phyloP scores from a whole-genome alignment of 108 stramenopile genomes.

The Licmophora abbreviata region DNA sequence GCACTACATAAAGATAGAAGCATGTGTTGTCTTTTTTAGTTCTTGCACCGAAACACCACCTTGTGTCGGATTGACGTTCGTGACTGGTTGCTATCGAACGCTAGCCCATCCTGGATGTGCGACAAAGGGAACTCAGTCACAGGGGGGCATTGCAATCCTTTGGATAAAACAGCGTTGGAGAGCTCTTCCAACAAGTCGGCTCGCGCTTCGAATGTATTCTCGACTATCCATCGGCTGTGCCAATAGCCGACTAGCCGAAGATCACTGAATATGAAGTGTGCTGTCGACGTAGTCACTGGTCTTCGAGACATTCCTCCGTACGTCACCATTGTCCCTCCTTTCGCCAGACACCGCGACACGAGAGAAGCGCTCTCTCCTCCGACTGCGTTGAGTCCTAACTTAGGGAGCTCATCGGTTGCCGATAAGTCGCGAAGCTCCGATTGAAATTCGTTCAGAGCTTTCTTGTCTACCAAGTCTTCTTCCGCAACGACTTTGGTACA shows the following conservation, averaged over 20 bases:
- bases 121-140: constrained; percentile 11
- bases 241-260: constrained; percentile 30
- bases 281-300: constrained; percentile 23
- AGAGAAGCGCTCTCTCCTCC: constrained; percentile 28
- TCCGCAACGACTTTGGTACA: constrained; percentile 23
- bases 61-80: background rate
- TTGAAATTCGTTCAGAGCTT: constrained; percentile 7
- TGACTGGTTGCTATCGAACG: background rate
- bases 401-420: constrained; percentile 10
- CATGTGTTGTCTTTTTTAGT: background rate
- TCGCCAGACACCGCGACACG: constrained; percentile 16
- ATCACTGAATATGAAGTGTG: constrained; percentile 37
- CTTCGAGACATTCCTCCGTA: constrained; percentile 50
- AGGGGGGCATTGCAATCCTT: constrained; percentile 20
- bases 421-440: constrained; percentile 14
- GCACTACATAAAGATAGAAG: constrained; percentile 1
- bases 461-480: constrained; percentile 22
- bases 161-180: constrained; percentile 10
- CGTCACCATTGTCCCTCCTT: constrained; percentile 30
- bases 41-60: background rate
- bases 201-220: constrained; percentile 1
- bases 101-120: constrained; percentile 17
- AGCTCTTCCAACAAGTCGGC: constrained; percentile 16
- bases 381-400: constrained; percentile 36
- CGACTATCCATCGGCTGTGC: constrained; percentile 47